Conservation (phyloP, 176 grass and related monocot species). For the Leersia perrieri region DNA sequence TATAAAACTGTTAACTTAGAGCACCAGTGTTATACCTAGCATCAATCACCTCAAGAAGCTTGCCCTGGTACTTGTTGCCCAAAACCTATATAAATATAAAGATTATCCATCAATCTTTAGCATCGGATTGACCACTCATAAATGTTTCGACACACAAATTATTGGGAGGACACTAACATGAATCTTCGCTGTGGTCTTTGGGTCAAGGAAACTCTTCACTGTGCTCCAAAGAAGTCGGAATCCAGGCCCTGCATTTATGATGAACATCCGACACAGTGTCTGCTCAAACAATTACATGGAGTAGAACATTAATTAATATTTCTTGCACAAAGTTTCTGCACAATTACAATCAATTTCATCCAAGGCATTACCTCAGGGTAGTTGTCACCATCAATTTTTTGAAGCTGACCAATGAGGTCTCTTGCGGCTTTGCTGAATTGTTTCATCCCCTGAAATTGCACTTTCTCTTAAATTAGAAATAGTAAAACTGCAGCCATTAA, state of each 20-base stretch:
- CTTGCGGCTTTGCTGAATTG: constrained; percentile 95
- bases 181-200: constrained; percentile 97
- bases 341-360: neutral
- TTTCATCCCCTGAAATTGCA: constrained; percentile 70
- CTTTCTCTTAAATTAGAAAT: neutral
- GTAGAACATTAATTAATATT: neutral
- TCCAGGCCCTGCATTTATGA: constrained; percentile 95
- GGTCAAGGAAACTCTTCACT: constrained; percentile 94
- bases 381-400: constrained; percentile 93
- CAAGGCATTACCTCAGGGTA: constrained; percentile 77
- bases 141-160: constrained; percentile 13
- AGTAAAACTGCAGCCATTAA: constrained; percentile 1
- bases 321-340: neutral
- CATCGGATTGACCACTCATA: neutral
- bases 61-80: constrained; percentile 97
- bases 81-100: constrained; percentile 64
- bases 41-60: constrained; percentile 97
- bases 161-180: constrained; percentile 45
- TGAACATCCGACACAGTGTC: constrained; percentile 96
- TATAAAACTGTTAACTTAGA: neutral
- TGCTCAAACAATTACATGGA: constrained; percentile 31
- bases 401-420: constrained; percentile 81
- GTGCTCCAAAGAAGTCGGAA: constrained; percentile 92
- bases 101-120: constrained; percentile 8
- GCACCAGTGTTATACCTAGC: constrained; percentile 51